Base-by-base conservation (phyloP, 208 protist genomes). In the Leishmania mexicana region DNA sequence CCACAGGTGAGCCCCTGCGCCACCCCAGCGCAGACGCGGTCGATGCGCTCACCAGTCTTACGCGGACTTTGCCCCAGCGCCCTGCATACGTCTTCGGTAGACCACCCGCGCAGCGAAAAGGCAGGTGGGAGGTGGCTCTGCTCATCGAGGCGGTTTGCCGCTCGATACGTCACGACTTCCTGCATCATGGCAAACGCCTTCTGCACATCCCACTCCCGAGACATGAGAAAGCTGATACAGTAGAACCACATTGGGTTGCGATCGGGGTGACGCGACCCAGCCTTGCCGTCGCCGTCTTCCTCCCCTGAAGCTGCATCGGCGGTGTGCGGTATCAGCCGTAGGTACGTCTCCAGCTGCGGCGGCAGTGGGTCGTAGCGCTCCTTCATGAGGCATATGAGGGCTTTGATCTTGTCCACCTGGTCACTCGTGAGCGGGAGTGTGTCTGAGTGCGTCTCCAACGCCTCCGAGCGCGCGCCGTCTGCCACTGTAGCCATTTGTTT, bases 131-230 rank as follows among this genome's bases (percentile, higher is more conserved):
- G 83, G 54, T 83, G 31, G 54, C 76, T 79, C 17, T 84, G 70
- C 21, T 85, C 85, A 60, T 96, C 89, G 28, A 94, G 51, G 58
- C 85, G 72, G 58, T 87, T 58, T 13, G 45, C 54, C 28, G 79
- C 75, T 35, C 90, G 89, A 67, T 89, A 91, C 40, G 76, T 60
- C n/a, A 88, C 62, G 13, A 83, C 83, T 0, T 78, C 67, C 17
- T 89, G 47, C 21, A 88, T 70, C 90, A 96, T 94, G 35, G 79
- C 83, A 6, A 93, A 81, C 6, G 92, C 92, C 68, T 83, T 86
- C 53, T 83, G 75, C 38, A 96, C 86, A 51, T 94, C 80, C 91
- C 92, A 96, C 58, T 88, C 73, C 19, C 88, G 85, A 1, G 89
- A 80, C 7, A 83, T 57, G 21, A 96, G 85, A 73, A 92, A 96